These are phyloP conservation scores for Backusella circina DNA, from an alignment of 192 early-diverging fungal genomes.

Conservation along the genomic window DNA sequence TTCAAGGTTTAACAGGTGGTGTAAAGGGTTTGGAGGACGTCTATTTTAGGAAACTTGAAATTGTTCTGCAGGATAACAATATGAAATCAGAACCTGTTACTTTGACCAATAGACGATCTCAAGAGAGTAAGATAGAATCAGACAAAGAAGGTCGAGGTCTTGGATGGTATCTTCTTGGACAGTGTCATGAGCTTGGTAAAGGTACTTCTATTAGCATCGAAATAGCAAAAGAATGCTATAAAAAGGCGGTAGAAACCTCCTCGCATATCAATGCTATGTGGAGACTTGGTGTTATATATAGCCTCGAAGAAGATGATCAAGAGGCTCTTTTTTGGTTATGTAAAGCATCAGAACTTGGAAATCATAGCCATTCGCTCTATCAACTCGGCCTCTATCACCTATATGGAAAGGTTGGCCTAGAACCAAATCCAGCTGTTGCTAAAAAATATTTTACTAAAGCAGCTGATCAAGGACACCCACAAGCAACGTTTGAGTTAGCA, in stretches of 20 bases:
- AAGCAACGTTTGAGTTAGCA: conserved; percentile 19
- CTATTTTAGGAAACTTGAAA: not conserved
- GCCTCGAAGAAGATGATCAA: not conserved
- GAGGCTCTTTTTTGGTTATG: conserved; percentile 25
- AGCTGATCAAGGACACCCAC: conserved; percentile 12
- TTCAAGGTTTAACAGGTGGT: conserved; percentile 9
- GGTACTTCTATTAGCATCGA: conserved; percentile 1
- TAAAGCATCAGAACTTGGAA: conserved; percentile 19
- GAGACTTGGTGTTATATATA: conserved; percentile 7
- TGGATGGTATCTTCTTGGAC: conserved; percentile 15
- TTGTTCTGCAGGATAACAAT: not conserved
- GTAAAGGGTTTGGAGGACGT: not conserved
- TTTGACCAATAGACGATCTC: not conserved
- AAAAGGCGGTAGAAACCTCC: not conserved
- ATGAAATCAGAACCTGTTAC: not conserved
- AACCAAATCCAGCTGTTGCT: conserved; percentile 8
- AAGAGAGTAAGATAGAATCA: not conserved
- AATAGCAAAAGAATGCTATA: conserved; percentile 22
- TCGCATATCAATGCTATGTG: conserved; percentile 14
- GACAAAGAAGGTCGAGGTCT: conserved; percentile 9
- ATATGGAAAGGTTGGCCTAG: conserved; percentile 18
- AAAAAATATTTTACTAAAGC: conserved; percentile 20
- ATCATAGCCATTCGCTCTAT: conserved; percentile 15
- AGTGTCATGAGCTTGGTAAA: conserved; percentile 31
- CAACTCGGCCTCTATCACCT: conserved; percentile 21